A percentile compares a stretch with the other conserved stretches of the same genome.
Conservation (phyloP, 106 monocot species). For the Dioscorea alata region DNA sequence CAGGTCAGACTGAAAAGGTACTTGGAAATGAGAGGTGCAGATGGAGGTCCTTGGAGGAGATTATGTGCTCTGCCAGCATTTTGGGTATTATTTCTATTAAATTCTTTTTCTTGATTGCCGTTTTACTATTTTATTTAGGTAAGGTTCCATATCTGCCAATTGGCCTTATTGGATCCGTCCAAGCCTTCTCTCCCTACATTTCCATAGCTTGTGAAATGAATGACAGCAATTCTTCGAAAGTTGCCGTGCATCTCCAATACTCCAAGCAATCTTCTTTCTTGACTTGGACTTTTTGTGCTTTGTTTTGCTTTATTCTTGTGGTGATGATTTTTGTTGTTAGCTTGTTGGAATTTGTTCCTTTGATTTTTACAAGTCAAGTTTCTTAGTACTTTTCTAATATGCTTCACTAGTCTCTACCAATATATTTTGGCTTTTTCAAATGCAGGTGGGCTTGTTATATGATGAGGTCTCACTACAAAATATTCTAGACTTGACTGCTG, state of each 20-base stretch:
- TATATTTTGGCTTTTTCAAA: too few relatives aligned
- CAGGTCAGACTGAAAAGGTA: constrained; percentile 96
- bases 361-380: not conserved
- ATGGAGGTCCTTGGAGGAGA: constrained; percentile 98
- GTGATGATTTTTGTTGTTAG: not conserved
- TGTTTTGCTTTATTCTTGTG: not conserved
- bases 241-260: not conserved
- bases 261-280: too few relatives aligned
- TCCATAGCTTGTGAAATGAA: too few relatives aligned
- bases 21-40: constrained; percentile 99
- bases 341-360: not conserved
- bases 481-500: constrained; percentile 75
- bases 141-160: not conserved
- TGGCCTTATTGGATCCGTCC: not conserved
- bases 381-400: not conserved
- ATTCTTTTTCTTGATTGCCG: not conserved
- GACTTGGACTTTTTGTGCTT: too few relatives aligned
- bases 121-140: not conserved
- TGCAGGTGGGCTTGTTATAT: constrained; percentile 90
- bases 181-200: too few relatives aligned
- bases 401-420: not conserved
- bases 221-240: too few relatives aligned
- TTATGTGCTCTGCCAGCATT: constrained; percentile 97
- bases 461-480: constrained; percentile 87
- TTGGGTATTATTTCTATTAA: constrained; percentile 49